A percentile compares a stretch with the other conserved stretches of the same genome.
Conservation (phyloP, 129 eudicot species). For the Flaveria sonorensis region DNA sequence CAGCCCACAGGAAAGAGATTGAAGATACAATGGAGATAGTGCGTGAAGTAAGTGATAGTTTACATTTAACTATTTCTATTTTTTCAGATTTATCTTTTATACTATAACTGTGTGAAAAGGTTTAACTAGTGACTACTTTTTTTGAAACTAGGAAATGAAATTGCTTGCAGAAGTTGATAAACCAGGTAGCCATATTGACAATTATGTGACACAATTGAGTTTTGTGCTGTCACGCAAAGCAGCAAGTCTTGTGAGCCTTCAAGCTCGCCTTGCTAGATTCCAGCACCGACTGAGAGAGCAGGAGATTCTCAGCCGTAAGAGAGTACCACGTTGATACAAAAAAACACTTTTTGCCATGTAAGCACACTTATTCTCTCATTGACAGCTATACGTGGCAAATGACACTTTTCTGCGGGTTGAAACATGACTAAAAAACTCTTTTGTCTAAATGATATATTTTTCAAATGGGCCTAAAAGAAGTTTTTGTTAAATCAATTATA, state of each 20-base stretch:
- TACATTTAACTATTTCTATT: not conserved
- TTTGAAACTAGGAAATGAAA: slow-evolving; percentile 81
- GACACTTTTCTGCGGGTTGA: not conserved
- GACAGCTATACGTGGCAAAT: not conserved
- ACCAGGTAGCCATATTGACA: slow-evolving; percentile 93
- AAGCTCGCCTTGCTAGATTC: slow-evolving; percentile 89
- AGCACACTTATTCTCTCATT: not conserved
- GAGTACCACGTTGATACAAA: slow-evolving; percentile 61
- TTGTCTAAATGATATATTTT: not conserved
- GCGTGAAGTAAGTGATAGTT: slow-evolving; percentile 68
- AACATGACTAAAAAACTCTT: not conserved
- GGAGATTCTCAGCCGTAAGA: slow-evolving; percentile 79
- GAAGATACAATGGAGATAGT: slow-evolving; percentile 99
- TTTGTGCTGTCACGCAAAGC: slow-evolving; percentile 96
- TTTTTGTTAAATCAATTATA: not conserved
- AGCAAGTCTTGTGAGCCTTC: slow-evolving; percentile 86
- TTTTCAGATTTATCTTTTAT: not conserved
- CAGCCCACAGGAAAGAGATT: slow-evolving; percentile 94
- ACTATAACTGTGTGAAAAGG: not conserved
- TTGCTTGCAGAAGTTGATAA: slow-evolving; percentile 92
- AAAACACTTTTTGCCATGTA: slow-evolving; percentile 11
- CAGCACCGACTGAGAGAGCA: slow-evolving; percentile 91
- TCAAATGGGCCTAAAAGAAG: not conserved
- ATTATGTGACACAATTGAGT: slow-evolving; percentile 81
- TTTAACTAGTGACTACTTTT: not conserved